Evolutionary conservation across 805 yeast genomes (phyloP).

Genomic region (Metschnikowia cerradonensis): DNA sequence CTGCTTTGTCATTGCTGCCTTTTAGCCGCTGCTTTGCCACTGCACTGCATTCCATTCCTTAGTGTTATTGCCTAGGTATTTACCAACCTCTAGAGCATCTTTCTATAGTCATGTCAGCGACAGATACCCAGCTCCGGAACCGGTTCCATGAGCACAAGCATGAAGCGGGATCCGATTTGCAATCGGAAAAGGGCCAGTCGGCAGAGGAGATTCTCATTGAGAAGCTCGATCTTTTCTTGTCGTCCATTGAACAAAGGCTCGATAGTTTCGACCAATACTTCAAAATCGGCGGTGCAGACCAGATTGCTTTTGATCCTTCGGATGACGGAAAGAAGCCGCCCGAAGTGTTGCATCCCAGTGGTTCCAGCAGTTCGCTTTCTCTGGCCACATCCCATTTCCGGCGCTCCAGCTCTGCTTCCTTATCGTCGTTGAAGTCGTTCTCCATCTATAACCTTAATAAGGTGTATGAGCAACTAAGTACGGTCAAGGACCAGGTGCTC

Average conservation of each 20-base stretch:
- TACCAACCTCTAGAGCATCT: background rate
- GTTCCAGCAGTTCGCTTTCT: background rate
- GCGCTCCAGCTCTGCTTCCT: slow-evolving; percentile 27
- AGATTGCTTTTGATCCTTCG: background rate
- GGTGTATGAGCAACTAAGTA: slow-evolving; percentile 32
- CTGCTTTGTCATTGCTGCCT: background rate
- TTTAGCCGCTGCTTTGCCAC: no score
- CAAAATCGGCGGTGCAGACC: slow-evolving; percentile 20
- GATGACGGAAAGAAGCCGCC: slow-evolving; percentile 13
- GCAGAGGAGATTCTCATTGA: slow-evolving; percentile 41
- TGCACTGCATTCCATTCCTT: background rate
- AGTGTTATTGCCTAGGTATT: no score
- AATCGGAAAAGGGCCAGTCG: slow-evolving; percentile 6
- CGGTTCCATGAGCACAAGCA: slow-evolving; percentile 1
- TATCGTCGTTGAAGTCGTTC: slow-evolving; percentile 27
- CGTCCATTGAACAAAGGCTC: slow-evolving; percentile 40
- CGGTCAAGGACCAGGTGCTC: slow-evolving; percentile 36
- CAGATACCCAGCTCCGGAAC: slow-evolving; percentile 12
- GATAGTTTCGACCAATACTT: slow-evolving; percentile 40
- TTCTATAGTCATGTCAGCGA: slow-evolving; percentile 1
- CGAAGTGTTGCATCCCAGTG: background rate
- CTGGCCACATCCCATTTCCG: slow-evolving; percentile 15
- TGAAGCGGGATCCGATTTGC: background rate
- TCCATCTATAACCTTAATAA: slow-evolving; percentile 31
- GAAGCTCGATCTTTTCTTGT: slow-evolving; percentile 36